Conservation (phyloP, 2,329 filamentous ascomycete species). For the Cercospora citrullina region DNA sequence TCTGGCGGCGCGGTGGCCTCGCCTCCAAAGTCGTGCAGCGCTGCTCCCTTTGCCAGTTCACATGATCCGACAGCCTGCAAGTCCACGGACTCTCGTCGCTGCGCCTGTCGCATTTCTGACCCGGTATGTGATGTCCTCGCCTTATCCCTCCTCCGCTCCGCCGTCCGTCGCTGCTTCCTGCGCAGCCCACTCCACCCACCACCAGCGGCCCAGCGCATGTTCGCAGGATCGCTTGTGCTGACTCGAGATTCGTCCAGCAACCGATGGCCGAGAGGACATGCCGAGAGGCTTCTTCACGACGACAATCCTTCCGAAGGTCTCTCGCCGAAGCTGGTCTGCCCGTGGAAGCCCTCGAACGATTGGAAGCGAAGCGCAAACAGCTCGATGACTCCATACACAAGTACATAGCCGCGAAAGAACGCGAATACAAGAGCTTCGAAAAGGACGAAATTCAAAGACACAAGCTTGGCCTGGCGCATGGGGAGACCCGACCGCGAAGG, state of each 20-base stretch:
- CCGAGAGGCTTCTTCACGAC: conserved; percentile 24
- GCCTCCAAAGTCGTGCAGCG: background rate
- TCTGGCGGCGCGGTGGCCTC: background rate
- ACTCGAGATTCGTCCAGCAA: conserved; percentile 2
- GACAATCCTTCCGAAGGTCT: conserved; percentile 26
- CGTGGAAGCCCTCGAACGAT: conserved; percentile 35
- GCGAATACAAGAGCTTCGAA: conserved; percentile 41
- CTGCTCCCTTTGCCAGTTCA: background rate
- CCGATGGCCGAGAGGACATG: conserved; percentile 27
- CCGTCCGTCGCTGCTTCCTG: background rate
- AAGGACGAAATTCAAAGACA: conserved; percentile 35
- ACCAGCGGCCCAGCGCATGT: background rate
- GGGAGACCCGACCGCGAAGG: conserved; percentile 15
- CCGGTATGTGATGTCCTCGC: background rate
- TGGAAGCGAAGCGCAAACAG: conserved; percentile 41
- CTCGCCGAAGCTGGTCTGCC: conserved; percentile 32
- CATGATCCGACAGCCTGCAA: background rate
- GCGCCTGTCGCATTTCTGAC: background rate
- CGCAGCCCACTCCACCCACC: background rate
- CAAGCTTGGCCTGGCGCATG: conserved; percentile 17
- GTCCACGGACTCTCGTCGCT: background rate
- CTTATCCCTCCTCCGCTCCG: background rate
- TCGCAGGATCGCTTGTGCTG: conserved; percentile 1
- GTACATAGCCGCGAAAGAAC: conserved; percentile 42
- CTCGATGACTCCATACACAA: conserved; percentile 43